Evolutionary conservation across 2,329 filamentous ascomycete genomes (phyloP).

Genomic region (Aspergillus brunneoviolaceus): DNA sequence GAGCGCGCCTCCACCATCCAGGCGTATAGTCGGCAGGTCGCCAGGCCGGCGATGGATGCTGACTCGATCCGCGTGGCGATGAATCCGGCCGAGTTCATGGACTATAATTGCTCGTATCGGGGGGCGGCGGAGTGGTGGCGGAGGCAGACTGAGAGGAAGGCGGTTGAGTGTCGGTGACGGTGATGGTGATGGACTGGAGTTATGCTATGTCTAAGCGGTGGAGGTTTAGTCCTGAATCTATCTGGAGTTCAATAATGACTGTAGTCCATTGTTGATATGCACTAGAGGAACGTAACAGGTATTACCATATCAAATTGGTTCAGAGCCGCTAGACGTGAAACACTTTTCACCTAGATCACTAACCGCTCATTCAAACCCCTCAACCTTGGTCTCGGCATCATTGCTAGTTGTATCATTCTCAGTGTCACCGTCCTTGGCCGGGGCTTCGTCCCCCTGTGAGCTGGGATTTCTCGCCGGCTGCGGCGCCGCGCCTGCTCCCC

Average conservation of each 20-base stretch:
- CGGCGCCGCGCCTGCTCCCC: slow-evolving; percentile 1
- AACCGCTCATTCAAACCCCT: neutral
- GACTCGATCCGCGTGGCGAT: slow-evolving; percentile 27
- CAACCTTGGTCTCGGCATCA: neutral
- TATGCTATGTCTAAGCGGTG: too few relatives aligned
- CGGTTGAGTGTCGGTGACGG: too few relatives aligned
- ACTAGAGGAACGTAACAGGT: too few relatives aligned
- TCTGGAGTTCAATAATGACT: too few relatives aligned
- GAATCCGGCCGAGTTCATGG: slow-evolving; percentile 24
- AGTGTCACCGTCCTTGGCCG: neutral
- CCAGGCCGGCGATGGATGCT: neutral
- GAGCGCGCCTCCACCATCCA: slow-evolving; percentile 7
- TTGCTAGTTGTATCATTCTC: slow-evolving; percentile 1
- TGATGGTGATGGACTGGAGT: too few relatives aligned
- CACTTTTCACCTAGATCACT: neutral
- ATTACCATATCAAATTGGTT: too few relatives aligned
- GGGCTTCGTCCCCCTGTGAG: neutral
- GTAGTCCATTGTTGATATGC: too few relatives aligned
- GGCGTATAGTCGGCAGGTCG: slow-evolving; percentile 12
- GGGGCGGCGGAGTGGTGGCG: slow-evolving; percentile 14
- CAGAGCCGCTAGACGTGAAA: neutral
- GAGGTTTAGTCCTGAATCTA: too few relatives aligned
- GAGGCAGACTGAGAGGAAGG: neutral
- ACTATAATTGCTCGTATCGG: slow-evolving; percentile 19
- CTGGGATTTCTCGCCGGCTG: neutral